These are phyloP conservation scores for Hypocreales sp. DNA, from an alignment of 2,329 filamentous ascomycete species.

Conservation along the genomic window DNA sequence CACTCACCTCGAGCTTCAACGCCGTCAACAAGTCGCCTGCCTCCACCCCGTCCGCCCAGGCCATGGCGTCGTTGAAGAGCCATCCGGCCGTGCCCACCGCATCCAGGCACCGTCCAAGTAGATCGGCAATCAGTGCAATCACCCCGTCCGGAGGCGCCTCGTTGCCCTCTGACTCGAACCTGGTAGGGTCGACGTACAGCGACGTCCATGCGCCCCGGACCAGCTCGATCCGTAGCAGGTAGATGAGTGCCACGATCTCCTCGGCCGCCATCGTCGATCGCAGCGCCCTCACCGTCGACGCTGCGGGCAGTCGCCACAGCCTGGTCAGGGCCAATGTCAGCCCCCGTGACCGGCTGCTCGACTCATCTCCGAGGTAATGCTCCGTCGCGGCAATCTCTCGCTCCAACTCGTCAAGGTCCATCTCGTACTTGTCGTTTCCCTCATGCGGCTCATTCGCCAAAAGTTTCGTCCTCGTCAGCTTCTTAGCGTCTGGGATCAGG, in stretches of 20 bases:
- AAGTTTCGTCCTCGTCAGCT: slow-evolving; percentile 15
- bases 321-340: slow-evolving; percentile 55
- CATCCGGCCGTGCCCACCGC: slow-evolving; percentile 61
- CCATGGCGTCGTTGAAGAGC: slow-evolving; percentile 46
- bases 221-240: slow-evolving; percentile 57
- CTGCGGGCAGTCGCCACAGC: slow-evolving; percentile 48
- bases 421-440: slow-evolving; percentile 21
- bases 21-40: slow-evolving; percentile 48
- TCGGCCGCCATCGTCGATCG: slow-evolving; percentile 47
- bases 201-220: slow-evolving; percentile 63
- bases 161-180: slow-evolving; percentile 24
- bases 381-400: slow-evolving; percentile 53
- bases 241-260: slow-evolving; percentile 56
- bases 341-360: slow-evolving; percentile 44
- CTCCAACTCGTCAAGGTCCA: slow-evolving; percentile 45
- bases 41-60: slow-evolving; percentile 33
- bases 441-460: slow-evolving; percentile 14
- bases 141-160: slow-evolving; percentile 45
- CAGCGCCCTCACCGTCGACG: slow-evolving; percentile 45
- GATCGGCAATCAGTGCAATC: slow-evolving; percentile 54
- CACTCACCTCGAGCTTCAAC: slow-evolving; percentile 53
- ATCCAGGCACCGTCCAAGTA: slow-evolving; percentile 60
- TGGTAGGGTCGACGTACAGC: slow-evolving; percentile 46
- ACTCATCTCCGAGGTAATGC: slow-evolving; percentile 49
- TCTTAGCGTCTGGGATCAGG: slow-evolving; percentile 28